phyloP scores from a whole-genome alignment of 352 stramenopile genomes.

The Phytophthora podocarpi region DNA sequence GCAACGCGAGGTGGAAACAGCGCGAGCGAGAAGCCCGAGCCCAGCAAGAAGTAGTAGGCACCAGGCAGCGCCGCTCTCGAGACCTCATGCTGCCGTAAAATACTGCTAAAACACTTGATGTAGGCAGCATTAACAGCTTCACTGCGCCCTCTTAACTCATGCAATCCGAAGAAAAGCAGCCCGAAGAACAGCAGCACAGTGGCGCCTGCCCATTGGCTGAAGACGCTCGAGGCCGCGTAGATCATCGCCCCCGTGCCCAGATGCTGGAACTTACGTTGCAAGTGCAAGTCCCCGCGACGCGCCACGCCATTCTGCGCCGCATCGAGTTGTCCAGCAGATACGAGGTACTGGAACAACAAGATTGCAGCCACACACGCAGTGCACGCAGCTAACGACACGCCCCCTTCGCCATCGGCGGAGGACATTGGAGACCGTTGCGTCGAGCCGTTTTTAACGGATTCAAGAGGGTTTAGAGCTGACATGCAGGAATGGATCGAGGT shows the following conservation, averaged over 20 bases:
- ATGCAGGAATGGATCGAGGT: slow-evolving; percentile 4
- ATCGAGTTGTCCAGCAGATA: slow-evolving; percentile 17
- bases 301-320: not conserved
- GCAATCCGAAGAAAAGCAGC: slow-evolving; percentile 39
- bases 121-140: slow-evolving; percentile 42
- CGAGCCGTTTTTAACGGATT: slow-evolving; percentile 13
- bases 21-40: slow-evolving; percentile 41
- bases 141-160: slow-evolving; percentile 37
- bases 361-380: slow-evolving; percentile 33
- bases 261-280: slow-evolving; percentile 61
- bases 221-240: slow-evolving; percentile 38
- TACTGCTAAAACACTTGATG: slow-evolving; percentile 43
- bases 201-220: slow-evolving; percentile 20
- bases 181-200: slow-evolving; percentile 43
- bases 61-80: slow-evolving; percentile 41
- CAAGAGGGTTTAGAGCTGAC: not conserved
- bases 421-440: slow-evolving; percentile 10
- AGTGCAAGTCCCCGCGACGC: slow-evolving; percentile 46
- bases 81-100: slow-evolving; percentile 58
- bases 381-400: slow-evolving; percentile 18
- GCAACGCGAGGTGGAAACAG: slow-evolving; percentile 47
- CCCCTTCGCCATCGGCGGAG: not conserved
- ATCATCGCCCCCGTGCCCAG: slow-evolving; percentile 52
- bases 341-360: slow-evolving; percentile 47
- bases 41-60: slow-evolving; percentile 68